Conservation (phyloP, 345 rosid genomes). For the Lenwebbia sp. region DNA sequence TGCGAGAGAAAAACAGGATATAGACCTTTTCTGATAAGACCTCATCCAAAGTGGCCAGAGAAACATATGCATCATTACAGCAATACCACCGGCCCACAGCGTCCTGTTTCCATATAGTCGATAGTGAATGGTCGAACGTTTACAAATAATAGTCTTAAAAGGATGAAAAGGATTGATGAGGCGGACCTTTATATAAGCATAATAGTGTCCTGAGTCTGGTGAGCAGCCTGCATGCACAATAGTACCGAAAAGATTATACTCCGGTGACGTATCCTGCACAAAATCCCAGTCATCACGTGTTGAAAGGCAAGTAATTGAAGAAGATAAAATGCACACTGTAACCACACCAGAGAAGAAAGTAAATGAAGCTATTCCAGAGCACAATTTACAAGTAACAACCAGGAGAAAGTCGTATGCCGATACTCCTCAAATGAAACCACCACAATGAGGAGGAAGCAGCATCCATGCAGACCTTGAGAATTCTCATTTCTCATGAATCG, state of each 20-base stretch:
- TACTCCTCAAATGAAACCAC: neutral
- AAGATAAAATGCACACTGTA: neutral
- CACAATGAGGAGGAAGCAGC: neutral
- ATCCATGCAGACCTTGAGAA: neutral
- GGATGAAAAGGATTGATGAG: neutral
- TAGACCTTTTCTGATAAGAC: conserved; percentile 93
- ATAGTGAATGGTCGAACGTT: conserved; percentile 6
- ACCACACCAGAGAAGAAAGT: neutral
- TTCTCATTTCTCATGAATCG: neutral
- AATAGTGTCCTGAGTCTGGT: conserved; percentile 92
- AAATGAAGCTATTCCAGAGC: neutral
- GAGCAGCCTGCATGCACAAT: conserved; percentile 93
- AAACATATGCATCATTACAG: conserved; percentile 78
- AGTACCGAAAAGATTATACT: conserved; percentile 89
- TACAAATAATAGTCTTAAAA: neutral
- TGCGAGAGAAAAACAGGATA: conserved; percentile 81
- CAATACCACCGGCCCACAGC: conserved; percentile 85
- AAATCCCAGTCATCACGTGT: neutral
- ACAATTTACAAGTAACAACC: neutral
- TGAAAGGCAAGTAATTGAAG: neutral
- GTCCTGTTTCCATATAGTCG: conserved; percentile 31
- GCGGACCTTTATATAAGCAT: conserved; percentile 86
- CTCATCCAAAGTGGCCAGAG: conserved; percentile 66
- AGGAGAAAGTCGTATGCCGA: neutral
- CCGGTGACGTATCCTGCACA: conserved; percentile 74